Percentiles rank a stretch among this genome's conserved stretches.
phyloP scores from a whole-genome alignment of 1,284 basidiomycete species.

The Papiliotrema fonsecae region DNA sequence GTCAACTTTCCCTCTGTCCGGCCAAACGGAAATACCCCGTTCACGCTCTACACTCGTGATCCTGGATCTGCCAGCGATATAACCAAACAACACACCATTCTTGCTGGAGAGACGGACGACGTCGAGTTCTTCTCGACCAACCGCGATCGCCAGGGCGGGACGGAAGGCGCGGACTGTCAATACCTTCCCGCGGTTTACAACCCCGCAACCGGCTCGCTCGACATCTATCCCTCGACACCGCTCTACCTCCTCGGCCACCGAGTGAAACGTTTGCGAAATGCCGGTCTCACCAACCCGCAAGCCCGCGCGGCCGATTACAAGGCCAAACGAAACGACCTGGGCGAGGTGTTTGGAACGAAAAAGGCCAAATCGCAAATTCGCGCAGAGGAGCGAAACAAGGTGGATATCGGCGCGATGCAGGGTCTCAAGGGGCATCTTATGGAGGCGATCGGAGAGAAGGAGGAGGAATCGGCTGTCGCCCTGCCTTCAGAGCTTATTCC shows the following conservation, averaged over 20 bases:
- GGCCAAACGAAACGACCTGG: slow-evolving; percentile 68
- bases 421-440: slow-evolving; percentile 71
- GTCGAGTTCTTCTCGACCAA: slow-evolving; percentile 58
- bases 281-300: slow-evolving; percentile 29
- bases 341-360: slow-evolving; percentile 86
- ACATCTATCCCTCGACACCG: slow-evolving; percentile 60
- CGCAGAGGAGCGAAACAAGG: slow-evolving; percentile 76
- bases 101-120: slow-evolving; percentile 67
- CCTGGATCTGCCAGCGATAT: slow-evolving; percentile 44
- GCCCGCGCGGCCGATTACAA: slow-evolving; percentile 54
- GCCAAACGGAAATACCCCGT: slow-evolving; percentile 59
- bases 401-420: slow-evolving; percentile 79
- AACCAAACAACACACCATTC: slow-evolving; percentile 54
- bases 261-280: slow-evolving; percentile 69
- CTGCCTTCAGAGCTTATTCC: slow-evolving; percentile 58
- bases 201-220: slow-evolving; percentile 63
- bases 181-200: slow-evolving; percentile 54
- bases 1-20: slow-evolving; percentile 69
- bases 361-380: slow-evolving; percentile 81
- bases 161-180: slow-evolving; percentile 51
- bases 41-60: slow-evolving; percentile 58
- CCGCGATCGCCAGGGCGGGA: slow-evolving; percentile 48
- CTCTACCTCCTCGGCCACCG: slow-evolving; percentile 70
- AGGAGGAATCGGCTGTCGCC: slow-evolving; percentile 13
- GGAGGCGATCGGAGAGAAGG: slow-evolving; percentile 63